Evolutionary conservation across 164 flowering plant genomes (phyloP).

Genomic region (Santalum album): DNA sequence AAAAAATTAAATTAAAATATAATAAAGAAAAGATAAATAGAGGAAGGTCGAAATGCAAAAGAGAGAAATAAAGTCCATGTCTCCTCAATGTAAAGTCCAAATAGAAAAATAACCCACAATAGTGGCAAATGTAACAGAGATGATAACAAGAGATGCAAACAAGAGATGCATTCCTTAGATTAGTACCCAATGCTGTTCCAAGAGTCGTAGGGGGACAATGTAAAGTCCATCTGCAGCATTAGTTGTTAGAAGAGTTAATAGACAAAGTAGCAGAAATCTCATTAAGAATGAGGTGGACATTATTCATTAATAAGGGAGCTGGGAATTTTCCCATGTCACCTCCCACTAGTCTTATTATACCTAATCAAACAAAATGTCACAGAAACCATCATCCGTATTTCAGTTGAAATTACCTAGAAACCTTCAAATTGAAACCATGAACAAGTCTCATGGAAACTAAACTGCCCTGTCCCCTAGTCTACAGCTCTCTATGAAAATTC

Average conservation of each 20-base stretch:
- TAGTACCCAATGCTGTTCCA: conserved; percentile 91
- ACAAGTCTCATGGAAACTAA: too few species aligned
- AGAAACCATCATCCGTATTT: too few species aligned
- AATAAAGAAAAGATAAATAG: too few species aligned
- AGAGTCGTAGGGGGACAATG: conserved; percentile 94
- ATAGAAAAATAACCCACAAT: conserved; percentile 96
- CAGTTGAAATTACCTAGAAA: too few species aligned
- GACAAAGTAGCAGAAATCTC: conserved; percentile 17
- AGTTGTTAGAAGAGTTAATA: conserved; percentile 57
- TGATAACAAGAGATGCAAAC: too few species aligned
- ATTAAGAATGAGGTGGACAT: conserved; percentile 80
- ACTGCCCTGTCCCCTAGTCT: too few species aligned
- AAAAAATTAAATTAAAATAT: background rate
- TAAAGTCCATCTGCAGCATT: conserved; percentile 80
- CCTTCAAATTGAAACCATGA: too few species aligned
- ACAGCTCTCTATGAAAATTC: too few species aligned
- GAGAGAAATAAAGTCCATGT: too few species aligned
- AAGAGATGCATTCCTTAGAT: conserved; percentile 95
- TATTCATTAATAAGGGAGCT: conserved; percentile 96
- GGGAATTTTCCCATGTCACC: conserved; percentile 93
- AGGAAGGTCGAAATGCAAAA: too few species aligned
- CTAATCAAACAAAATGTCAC: too few species aligned
- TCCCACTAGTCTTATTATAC: conserved; percentile 90
- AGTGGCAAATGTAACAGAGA: conserved; percentile 98
- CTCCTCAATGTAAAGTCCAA: too few species aligned